These are phyloP conservation scores for Verticillium isaacii DNA, from an alignment of 2,329 filamentous ascomycete genomes.

Conservation along the genomic window DNA sequence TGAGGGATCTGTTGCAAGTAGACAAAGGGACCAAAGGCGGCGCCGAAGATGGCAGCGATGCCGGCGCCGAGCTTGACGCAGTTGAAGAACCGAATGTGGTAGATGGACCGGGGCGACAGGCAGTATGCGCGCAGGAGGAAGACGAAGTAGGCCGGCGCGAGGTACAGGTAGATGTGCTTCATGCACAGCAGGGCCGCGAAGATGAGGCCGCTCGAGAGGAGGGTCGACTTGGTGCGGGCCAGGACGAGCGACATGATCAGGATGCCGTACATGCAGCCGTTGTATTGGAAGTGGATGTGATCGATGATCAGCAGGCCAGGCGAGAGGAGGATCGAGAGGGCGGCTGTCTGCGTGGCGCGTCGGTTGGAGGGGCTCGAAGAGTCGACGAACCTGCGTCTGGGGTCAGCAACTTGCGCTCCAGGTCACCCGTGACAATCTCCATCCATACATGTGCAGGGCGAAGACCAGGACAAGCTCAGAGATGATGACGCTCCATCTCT, in stretches of 20 bases:
- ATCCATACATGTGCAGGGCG: constrained; percentile 65
- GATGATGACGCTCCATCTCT: constrained; percentile 79
- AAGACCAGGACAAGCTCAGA: constrained; percentile 82
- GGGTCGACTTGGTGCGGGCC: constrained; percentile 68
- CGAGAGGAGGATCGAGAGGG: constrained; percentile 84
- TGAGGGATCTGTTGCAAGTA: constrained; percentile 79
- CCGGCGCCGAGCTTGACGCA: constrained; percentile 76
- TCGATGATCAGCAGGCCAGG: constrained; percentile 95
- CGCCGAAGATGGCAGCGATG: constrained; percentile 65
- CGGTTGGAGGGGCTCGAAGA: constrained; percentile 62
- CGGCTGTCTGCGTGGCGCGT: constrained; percentile 76
- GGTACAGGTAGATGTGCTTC: constrained; percentile 97
- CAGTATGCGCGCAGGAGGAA: constrained; percentile 89
- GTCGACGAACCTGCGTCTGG: constrained; percentile 61
- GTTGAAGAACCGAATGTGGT: constrained; percentile 72
- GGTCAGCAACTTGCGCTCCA: not conserved
- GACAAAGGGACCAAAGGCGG: constrained; percentile 88
- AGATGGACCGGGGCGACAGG: constrained; percentile 69
- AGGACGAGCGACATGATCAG: constrained; percentile 82
- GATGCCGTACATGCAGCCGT: constrained; percentile 91
- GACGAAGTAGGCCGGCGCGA: constrained; percentile 93
- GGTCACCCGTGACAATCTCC: not conserved
- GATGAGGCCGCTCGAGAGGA: constrained; percentile 72
- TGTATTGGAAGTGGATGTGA: constrained; percentile 99
- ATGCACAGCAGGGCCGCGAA: constrained; percentile 87